Evolutionary conservation across 441 rosid species (phyloP).

Genomic region (Pelargonium australe): DNA sequence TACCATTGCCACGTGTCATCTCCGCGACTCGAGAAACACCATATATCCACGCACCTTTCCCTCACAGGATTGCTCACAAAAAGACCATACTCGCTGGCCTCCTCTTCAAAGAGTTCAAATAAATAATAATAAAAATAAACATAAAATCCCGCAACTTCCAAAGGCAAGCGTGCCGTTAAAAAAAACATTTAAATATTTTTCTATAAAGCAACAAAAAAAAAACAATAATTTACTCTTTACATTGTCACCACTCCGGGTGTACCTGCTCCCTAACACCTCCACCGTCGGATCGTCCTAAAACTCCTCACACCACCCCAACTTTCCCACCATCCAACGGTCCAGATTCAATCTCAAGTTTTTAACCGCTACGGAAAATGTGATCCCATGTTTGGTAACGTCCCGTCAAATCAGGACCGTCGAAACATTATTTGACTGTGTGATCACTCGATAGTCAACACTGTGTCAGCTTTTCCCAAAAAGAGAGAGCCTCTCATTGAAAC

Average conservation of each 20-base stretch:
- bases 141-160: constrained; percentile 18
- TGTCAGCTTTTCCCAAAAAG: constrained; percentile 37
- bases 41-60: not conserved
- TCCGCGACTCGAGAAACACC: not conserved
- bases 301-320: not conserved
- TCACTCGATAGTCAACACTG: constrained; percentile 34
- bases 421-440: constrained; percentile 21
- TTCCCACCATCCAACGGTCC: not conserved
- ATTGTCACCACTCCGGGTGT: constrained; percentile 2
- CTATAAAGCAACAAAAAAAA: constrained; percentile 5
- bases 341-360: no score
- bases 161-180: constrained; percentile 41
- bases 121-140: not conserved
- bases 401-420: constrained; percentile 33
- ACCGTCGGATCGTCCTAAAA: constrained; percentile 16
- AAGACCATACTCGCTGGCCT: not conserved
- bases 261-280: not conserved
- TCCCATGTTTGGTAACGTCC: not conserved
- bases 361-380: not conserved
- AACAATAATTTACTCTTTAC: not conserved
- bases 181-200: not conserved
- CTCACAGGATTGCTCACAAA: not conserved
- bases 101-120: constrained; percentile 7
- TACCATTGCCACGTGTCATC: not conserved
- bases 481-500: constrained; percentile 7